These are phyloP conservation scores for Neofusicoccum laricinum DNA, from an alignment of 2,329 filamentous ascomycete genomes.

Conservation along the genomic window DNA sequence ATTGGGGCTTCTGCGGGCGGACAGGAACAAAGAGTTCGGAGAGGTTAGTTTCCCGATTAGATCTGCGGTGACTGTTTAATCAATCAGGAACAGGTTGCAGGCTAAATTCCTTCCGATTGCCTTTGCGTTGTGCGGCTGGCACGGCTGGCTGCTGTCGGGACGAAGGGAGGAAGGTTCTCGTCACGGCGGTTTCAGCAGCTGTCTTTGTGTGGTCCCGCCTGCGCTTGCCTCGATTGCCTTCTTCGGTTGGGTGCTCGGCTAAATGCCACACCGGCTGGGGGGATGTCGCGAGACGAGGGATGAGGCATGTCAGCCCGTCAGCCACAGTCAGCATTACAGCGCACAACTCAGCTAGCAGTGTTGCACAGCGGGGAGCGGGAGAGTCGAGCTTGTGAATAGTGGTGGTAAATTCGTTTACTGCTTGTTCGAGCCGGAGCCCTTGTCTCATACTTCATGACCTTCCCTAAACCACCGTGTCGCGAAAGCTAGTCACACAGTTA, in stretches of 20 bases:
- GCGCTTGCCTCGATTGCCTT: not conserved
- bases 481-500: slow-evolving; percentile 15
- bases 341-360: not conserved
- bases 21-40: not conserved
- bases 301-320: not conserved
- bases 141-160: not conserved
- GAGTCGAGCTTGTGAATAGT: not conserved
- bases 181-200: not conserved
- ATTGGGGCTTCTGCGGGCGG: not conserved
- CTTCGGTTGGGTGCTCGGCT: not conserved
- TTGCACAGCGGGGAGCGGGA: not conserved
- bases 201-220: not conserved
- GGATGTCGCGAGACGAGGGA: not conserved
- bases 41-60: too few relatives aligned
- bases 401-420: slow-evolving; percentile 2
- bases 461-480: slow-evolving; percentile 10
- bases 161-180: not conserved
- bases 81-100: not conserved
- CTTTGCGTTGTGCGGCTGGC: not conserved
- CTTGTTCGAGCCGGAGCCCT: not conserved
- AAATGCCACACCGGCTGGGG: not conserved
- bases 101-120: not conserved
- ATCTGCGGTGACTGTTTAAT: not conserved
- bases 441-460: slow-evolving; percentile 12
- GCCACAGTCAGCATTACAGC: not conserved